Evolutionary conservation across 192 early-diverging fungal species (phyloP).

Genomic region (Gigaspora rosea): DNA sequence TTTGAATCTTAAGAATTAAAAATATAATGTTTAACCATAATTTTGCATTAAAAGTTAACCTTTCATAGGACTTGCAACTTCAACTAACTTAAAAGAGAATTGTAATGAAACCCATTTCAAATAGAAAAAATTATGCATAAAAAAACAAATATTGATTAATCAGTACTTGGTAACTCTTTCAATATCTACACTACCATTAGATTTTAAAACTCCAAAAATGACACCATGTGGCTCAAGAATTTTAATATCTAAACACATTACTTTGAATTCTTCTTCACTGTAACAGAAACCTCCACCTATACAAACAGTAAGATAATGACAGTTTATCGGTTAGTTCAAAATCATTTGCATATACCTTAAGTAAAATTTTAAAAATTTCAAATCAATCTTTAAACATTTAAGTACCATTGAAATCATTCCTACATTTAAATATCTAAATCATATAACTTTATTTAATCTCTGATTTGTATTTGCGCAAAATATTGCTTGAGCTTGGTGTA

Average conservation of each 20-base stretch:
- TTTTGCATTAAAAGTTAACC: constrained; percentile 16
- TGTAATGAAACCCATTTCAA: too few species aligned
- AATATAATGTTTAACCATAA: not conserved
- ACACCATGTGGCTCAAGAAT: constrained; percentile 54
- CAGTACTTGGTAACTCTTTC: constrained; percentile 44
- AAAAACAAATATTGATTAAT: not conserved
- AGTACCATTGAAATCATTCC: constrained; percentile 44
- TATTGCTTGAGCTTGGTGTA: constrained; percentile 57
- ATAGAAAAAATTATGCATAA: too few species aligned
- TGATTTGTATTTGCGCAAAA: too few species aligned
- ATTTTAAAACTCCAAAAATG: constrained; percentile 60
- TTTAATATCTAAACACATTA: constrained; percentile 54
- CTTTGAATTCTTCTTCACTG: constrained; percentile 49
- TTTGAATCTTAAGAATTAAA: not conserved
- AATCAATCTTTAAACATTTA: constrained; percentile 48
- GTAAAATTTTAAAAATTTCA: constrained; percentile 31
- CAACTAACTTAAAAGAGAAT: constrained; percentile 44
- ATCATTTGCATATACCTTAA: not conserved
- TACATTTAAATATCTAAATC: constrained; percentile 30
- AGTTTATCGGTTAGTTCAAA: too few species aligned
- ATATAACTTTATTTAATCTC: too few species aligned
- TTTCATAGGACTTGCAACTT: constrained; percentile 53
- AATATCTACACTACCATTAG: constrained; percentile 58
- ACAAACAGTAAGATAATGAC: not conserved
- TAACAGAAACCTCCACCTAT: constrained; percentile 69